Evolutionary conservation across 441 rosid species (phyloP), one percentile per base, ranked within the genome.

Genomic region (Gossypium davidsonii): DNA sequence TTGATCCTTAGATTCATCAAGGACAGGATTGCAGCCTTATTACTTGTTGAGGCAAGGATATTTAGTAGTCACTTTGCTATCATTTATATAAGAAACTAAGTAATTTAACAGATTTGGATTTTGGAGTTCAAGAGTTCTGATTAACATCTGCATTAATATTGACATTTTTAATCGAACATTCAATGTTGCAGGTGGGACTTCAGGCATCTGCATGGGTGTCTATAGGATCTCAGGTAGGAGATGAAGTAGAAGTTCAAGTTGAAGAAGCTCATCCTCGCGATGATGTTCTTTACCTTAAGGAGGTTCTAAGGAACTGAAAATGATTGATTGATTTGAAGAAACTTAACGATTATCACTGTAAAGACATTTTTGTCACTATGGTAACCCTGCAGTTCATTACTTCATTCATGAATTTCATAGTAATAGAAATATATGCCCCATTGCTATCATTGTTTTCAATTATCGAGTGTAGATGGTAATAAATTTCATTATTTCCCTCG

Each of bases 251-350:
- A 60, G 94, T 94, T 78, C 71, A 73, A 80, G 96, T 94, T 57
- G 94, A 88, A 85, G 94, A 89, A 81, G 94, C 98, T 66, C 88
- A 86, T 84, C 92, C 99, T 0, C 94, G 94, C 1, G 88, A 90
- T 37, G 97, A 92, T 67, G 59, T 83, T 74, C 82, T 94, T 75
- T 79, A 77, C 65, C 84, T 94, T 46, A 86, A 85, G 86, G 94
- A 90, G 83, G 87, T 83, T 73, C n/a, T 60, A 48, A 49, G 59
- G 26, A 37, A 60, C 26, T 26, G 66, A 46, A 39, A 25, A 7
- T 26, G 39, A 20, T 53, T 51, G 44, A 49, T 44, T 67, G 11
- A 52, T 53, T n/a, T 11, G 52, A 55, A 68, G 66, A 55, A 42
- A 25, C 56, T 15, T 48, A 48, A 12, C 15, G 6, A n/a, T 57